A percentile compares a stretch with the other conserved stretches of the same genome.
These are phyloP conservation scores for Ensete glaucum DNA, from an alignment of 176 grass and related monocot species.

Conservation along the genomic window DNA sequence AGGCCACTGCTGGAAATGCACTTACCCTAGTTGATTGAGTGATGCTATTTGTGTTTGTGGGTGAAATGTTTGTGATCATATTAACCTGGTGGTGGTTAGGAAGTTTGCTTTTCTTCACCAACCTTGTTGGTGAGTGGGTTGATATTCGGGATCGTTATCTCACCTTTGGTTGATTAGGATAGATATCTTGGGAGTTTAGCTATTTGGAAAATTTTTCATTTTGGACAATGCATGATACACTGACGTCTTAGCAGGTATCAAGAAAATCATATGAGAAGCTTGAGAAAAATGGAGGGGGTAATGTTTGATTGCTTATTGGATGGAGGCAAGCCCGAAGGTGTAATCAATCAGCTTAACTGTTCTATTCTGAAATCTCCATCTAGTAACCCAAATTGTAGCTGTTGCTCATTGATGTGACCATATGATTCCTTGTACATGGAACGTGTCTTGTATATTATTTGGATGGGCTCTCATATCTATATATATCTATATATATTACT, in stretches of 20 bases:
- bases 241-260: conserved; percentile 29
- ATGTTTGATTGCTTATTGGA: conserved; percentile 15
- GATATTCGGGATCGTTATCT: background rate
- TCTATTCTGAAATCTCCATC: background rate
- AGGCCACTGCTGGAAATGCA: background rate
- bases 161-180: background rate
- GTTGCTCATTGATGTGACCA: background rate
- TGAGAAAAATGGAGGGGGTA: conserved; percentile 39
- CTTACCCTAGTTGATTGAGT: no score
- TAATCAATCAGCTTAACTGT: background rate
- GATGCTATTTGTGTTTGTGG: no score
- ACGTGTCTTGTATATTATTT: conserved; percentile 6
- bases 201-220: background rate
- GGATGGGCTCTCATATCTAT: background rate
- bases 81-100: no score
- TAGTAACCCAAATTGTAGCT: background rate
- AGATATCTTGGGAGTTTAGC: background rate
- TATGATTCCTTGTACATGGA: background rate
- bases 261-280: conserved; percentile 55
- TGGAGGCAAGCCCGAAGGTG: background rate
- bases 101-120: no score
- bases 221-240: background rate
- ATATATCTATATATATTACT: no score
- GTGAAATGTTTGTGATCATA: no score
- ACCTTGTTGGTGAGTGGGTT: no score